Base-by-base conservation (phyloP, 257 asterid species). In the Salvia rosmarinus region DNA sequence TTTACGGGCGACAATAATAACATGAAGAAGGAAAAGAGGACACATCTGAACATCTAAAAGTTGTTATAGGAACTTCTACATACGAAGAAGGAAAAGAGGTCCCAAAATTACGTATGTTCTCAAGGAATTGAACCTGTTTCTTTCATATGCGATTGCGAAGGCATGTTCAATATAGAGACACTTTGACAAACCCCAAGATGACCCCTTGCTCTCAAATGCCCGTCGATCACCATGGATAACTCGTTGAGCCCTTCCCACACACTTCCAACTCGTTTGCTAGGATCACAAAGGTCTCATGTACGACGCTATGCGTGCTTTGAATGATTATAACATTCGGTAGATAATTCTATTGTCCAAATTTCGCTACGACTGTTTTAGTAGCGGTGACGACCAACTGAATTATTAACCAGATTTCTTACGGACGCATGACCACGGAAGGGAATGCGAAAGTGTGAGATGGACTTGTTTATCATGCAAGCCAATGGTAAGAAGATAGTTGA, bases 401-500 rank as follows among this genome's bases (percentile, higher is more conserved):
- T 37, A 62, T 28, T 9, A 35, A 49, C 63, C 81, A 90, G 97
- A 80, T 93, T 77, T 90, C 98, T 2, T 90, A 93, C 52, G 98
- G 97, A 4, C 95, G 97, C 32, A 79, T 84, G 75, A 80, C 87
- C 10, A 68, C 75, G 0, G 86, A 90, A 82, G 84, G 82, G 54
- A 80, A 83, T 67, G 43, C 79, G n/a, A 52, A 85, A 80, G 25
- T 90, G 96, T 61, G 98, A 93, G 79, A 68, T 93, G 68, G 98
- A 93, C 71, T 81, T 93, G 25, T 93, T 93, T 63, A 81, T 93
- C 76, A 85, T 87, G 95, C 96, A 93, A 77, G 87, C 84, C 5
- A 95, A 93, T 75, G 92, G 95, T 12, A 90, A 85, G 88, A 93
- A 93, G 87, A 91, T 89, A 72, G 81, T 86, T 0, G 97, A 90